Evolutionary conservation across 2,329 filamentous ascomycete genomes (phyloP), one percentile per base, ranked within the genome.

Genomic region (Aspergillus brunneoviolaceus): DNA sequence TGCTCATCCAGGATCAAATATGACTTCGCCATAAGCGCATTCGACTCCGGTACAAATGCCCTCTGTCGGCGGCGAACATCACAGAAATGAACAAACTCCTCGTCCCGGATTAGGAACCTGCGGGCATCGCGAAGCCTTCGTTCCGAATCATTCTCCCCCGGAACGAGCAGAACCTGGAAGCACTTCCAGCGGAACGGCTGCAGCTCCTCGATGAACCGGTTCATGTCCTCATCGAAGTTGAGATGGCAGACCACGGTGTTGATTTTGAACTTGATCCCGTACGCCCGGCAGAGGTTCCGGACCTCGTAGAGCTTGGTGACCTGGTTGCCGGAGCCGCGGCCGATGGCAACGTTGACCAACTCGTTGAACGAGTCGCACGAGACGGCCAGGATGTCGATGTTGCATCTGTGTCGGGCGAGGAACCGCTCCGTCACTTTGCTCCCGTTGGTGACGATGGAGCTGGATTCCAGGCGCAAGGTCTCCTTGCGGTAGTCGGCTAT

Each of bases 361-460:
- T 80, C 75, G 59, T 83, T 62, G 64, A 85, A 85, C 5, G 80
- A 84, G 67, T 85, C 82, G 67, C 83, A 86, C 12, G 79, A 82
- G 1, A 85, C 77, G n/a, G 81, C 83, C 16, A 86, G 69, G 54
- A 85, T 82, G 66, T 85, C 82, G 42, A 85, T 66, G 62, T 79
- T 77, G n/a, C 65, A 63, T 9, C 74, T 78, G 52, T 82, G 70
- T 51, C 77, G 55, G 4, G 70, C 60, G 42, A 85, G 66, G 69
- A 79, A 85, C 10, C 66, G 66, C 62, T 79, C 69, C 7, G 59
- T 79, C 31, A 85, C 73, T 42, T 77, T 74, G 51, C 77, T 82
- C 11, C 83, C 83, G 65, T 86, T 85, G 55, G 76, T 81, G 57
- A 85, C 81, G 61, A 86, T 83, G 9, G 78, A 81, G 7, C 85